Base-by-base conservation (phyloP, 129 eudicot species). In the Tanacetum coccineum region DNA sequence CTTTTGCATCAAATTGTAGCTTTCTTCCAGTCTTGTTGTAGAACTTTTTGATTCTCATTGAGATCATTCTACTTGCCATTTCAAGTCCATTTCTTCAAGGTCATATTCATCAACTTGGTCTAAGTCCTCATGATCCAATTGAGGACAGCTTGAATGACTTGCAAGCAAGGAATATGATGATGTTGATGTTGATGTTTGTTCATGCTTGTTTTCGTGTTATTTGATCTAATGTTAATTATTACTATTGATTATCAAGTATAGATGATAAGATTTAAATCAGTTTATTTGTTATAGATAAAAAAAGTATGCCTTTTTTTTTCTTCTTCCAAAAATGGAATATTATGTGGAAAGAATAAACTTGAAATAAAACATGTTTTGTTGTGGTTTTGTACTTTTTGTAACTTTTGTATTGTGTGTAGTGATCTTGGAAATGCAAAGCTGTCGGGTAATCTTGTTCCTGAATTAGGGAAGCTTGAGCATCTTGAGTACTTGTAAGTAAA, bases 341-440 rank as follows among this genome's bases (percentile, higher is more conserved):
- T 45, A 42, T 17, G 25, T 40, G 51, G 18, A 62, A 62, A 39
- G 48, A 17, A 61, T 36, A 36, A 36, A 8, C 12, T 22, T 57
- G 25, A 18, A 3, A 25, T 22, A 12, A 52, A 52, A 50, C 7
- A 19, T 15, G 21, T 20, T 10, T 18, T 54, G 20, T 54, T 54
- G 13, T 20, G 6, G 25, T 20, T 20, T 3, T 20, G 11, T 48
- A 15, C 22, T 53, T 53, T 56, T 20, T 21, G n/a, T 36, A 13
- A 53, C 13, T 36, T 13, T 56, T 4, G 36, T 58, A 28, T 70
- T n/a, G 56, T 42, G 64, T 70, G 77, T 85, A 88, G 96, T 55
- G 96, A 88, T 74, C 93, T 88, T 62, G 96, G 96, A 68, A 88
- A 85, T 45, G 84, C 96, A 55, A 85, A 83, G 79, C 76, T 88